A percentile compares a stretch with the other conserved stretches of the same genome.
Evolutionary conservation across 208 protist species (phyloP).

Genomic region (Trypanosoma caninum): DNA sequence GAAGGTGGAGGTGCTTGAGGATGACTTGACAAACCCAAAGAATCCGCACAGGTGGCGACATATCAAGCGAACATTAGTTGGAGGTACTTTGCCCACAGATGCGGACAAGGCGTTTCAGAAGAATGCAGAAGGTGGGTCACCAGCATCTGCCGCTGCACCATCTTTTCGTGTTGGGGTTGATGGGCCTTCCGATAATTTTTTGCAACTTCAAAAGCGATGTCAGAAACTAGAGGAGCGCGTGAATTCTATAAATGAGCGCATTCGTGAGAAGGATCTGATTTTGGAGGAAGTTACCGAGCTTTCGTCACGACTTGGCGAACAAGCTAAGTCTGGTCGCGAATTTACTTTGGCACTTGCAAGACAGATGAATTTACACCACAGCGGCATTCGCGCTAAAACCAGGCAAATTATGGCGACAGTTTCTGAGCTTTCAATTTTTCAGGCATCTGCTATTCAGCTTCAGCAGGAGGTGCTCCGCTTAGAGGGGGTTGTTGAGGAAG

Average conservation of each 20-base stretch:
- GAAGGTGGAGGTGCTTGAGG: conserved; percentile 73
- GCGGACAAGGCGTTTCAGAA: background rate
- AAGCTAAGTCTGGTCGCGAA: conserved; percentile 86
- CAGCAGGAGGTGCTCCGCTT: conserved; percentile 85
- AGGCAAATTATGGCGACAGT: conserved; percentile 95
- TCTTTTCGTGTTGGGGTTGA: conserved; percentile 15
- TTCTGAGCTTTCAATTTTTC: conserved; percentile 95
- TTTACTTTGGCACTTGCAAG: conserved; percentile 91
- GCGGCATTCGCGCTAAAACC: conserved; percentile 81
- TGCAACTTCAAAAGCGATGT: conserved; percentile 85
- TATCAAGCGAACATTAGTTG: conserved; percentile 22
- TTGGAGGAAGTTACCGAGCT: conserved; percentile 93
- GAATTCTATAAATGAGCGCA: conserved; percentile 89
- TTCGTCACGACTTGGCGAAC: conserved; percentile 74
- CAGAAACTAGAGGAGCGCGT: conserved; percentile 91
- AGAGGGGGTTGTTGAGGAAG: conserved; percentile 74
- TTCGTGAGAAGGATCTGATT: conserved; percentile 96
- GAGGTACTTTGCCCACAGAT: conserved; percentile 3
- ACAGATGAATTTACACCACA: conserved; percentile 93
- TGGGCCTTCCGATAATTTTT: conserved; percentile 64
- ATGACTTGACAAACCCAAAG: conserved; percentile 80
- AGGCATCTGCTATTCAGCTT: conserved; percentile 89
- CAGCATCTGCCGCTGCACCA: background rate
- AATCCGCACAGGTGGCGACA: conserved; percentile 82
- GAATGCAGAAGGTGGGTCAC: background rate